Conservation (phyloP, 2,329 filamentous ascomycete species). For the Pestalotiopsis sp. region DNA sequence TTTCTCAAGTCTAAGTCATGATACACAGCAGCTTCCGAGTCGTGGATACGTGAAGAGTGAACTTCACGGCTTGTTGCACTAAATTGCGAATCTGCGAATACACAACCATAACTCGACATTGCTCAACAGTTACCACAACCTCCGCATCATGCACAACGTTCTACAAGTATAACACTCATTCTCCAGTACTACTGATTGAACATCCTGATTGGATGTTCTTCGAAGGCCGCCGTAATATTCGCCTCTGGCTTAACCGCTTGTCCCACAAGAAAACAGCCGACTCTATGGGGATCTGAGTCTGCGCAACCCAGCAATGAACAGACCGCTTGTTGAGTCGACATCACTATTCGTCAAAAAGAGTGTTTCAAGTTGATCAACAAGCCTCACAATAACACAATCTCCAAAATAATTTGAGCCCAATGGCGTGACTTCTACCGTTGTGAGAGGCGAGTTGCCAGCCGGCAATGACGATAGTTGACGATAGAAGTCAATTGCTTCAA, state of each 20-base stretch:
- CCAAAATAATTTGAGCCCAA: background rate
- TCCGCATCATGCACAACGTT: background rate
- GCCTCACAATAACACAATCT: background rate
- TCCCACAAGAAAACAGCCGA: background rate
- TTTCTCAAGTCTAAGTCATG: background rate
- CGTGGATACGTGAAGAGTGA: background rate
- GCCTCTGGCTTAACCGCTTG: background rate
- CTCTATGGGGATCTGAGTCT: background rate
- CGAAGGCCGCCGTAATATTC: background rate
- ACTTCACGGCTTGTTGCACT: background rate
- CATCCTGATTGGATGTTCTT: background rate
- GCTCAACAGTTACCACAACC: background rate
- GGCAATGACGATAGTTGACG: background rate
- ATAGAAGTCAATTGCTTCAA: background rate
- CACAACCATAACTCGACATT: background rate
- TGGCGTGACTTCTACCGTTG: background rate
- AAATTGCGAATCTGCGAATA: background rate
- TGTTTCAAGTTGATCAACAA: background rate
- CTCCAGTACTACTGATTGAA: background rate
- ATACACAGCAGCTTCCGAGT: background rate
- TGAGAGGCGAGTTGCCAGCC: background rate
- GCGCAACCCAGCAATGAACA: background rate
- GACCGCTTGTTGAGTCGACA: background rate
- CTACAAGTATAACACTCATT: background rate
- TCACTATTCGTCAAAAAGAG: background rate